Evolutionary conservation across 2,329 filamentous ascomycete species (phyloP).

Genomic region (Colletotrichum lindemuthianum): DNA sequence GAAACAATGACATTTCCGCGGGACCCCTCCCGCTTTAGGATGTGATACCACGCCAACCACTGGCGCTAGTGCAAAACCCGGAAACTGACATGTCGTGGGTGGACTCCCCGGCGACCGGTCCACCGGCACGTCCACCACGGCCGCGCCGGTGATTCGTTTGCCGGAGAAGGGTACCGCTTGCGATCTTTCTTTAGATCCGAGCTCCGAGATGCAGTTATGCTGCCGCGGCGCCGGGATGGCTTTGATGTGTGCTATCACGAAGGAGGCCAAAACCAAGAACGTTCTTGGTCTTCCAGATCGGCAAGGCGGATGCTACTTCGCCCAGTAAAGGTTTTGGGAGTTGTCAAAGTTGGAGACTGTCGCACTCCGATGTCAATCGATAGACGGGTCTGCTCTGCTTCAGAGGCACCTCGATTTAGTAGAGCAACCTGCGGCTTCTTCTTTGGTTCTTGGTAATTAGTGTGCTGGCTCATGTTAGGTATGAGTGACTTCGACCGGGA

Average conservation of each 20-base stretch:
- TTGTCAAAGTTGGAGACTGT: too few species aligned
- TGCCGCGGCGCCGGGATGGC: constrained; percentile 48
- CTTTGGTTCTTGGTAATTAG: too few species aligned
- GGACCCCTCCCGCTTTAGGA: neutral
- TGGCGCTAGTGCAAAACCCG: neutral
- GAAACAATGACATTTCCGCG: constrained; percentile 18
- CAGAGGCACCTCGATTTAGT: too few species aligned
- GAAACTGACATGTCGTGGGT: constrained; percentile 8
- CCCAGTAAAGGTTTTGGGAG: constrained; percentile 45
- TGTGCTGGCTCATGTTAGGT: too few species aligned
- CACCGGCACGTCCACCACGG: neutral
- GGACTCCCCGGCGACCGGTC: neutral
- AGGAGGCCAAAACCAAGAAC: constrained; percentile 44
- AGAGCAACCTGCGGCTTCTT: too few species aligned
- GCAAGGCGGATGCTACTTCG: constrained; percentile 49
- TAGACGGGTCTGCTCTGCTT: too few species aligned
- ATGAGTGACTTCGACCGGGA: too few species aligned
- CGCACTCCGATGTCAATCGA: too few species aligned
- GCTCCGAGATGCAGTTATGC: constrained; percentile 47
- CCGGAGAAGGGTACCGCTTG: constrained; percentile 39
- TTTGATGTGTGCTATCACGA: constrained; percentile 47
- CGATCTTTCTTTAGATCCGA: constrained; percentile 53
- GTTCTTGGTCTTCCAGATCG: constrained; percentile 50
- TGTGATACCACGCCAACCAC: too few species aligned
- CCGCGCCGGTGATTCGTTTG: constrained; percentile 5